A percentile compares a stretch with the other conserved stretches of the same genome.
phyloP scores from a whole-genome alignment of 2,329 filamentous ascomycete species.

The Pseudocercospora ulei region DNA sequence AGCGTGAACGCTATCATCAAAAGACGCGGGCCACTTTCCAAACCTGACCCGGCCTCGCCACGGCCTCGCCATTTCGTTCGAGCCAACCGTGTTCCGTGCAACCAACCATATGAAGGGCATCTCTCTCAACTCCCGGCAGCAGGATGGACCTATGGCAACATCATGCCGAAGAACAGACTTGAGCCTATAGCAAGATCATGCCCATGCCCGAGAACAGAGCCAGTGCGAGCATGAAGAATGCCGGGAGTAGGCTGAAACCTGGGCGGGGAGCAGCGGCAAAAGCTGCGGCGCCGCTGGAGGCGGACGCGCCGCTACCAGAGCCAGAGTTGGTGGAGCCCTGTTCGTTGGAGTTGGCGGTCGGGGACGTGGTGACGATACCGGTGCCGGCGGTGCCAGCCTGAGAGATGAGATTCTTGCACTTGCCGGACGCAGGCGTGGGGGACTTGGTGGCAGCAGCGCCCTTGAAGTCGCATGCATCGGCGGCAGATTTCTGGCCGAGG shows the following conservation, averaged over 20 bases:
- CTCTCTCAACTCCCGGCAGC: too few species aligned
- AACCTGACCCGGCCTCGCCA: too few species aligned
- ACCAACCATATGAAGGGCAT: too few species aligned
- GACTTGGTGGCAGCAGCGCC: slow-evolving; percentile 53
- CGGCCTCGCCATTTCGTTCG: neutral
- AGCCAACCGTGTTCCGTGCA: slow-evolving; percentile 6
- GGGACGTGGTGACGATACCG: slow-evolving; percentile 45
- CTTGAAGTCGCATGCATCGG: slow-evolving; percentile 59
- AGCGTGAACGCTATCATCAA: slow-evolving; percentile 7
- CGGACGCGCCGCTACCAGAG: slow-evolving; percentile 18
- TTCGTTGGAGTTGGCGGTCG: slow-evolving; percentile 37
- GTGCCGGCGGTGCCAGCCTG: slow-evolving; percentile 55
- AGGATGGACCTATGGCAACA: too few species aligned
- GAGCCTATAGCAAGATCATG: slow-evolving; percentile 31
- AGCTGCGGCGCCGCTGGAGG: slow-evolving; percentile 23
- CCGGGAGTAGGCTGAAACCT: slow-evolving; percentile 23
- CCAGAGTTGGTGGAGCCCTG: slow-evolving; percentile 23
- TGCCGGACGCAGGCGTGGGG: slow-evolving; percentile 39
- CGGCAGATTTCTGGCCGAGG: slow-evolving; percentile 44
- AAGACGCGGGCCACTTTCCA: slow-evolving; percentile 1
- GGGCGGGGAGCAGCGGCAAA: slow-evolving; percentile 19
- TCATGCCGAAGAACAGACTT: too few species aligned
- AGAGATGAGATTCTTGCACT: slow-evolving; percentile 52
- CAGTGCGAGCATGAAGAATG: slow-evolving; percentile 25
- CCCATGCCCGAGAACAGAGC: slow-evolving; percentile 29